phyloP scores from a whole-genome alignment of 2,329 filamentous ascomycete species.

The Ceratocystis lukuohia region DNA sequence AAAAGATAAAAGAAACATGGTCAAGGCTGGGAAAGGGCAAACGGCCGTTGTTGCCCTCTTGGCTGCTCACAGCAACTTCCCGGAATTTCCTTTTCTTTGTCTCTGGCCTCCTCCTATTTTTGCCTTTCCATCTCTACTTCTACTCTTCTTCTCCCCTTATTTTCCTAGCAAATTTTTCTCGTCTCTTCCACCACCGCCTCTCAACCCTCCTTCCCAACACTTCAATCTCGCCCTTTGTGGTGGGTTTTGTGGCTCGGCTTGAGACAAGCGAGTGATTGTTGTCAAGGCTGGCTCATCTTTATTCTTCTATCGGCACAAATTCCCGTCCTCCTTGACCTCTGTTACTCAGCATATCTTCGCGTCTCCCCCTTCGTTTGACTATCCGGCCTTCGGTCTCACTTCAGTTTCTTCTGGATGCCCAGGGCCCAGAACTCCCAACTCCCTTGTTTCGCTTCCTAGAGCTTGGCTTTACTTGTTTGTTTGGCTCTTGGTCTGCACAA shows the following conservation, averaged over 20 bases:
- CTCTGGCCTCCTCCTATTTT: slow-evolving; percentile 4
- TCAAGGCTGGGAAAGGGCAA: background rate
- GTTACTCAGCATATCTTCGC: background rate
- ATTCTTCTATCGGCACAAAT: no score
- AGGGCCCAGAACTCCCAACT: background rate
- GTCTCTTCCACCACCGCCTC: background rate
- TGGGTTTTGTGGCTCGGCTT: slow-evolving; percentile 12
- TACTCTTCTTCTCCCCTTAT: background rate
- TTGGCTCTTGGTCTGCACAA: background rate
- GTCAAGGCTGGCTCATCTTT: background rate
- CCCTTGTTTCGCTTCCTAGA: slow-evolving; percentile 12
- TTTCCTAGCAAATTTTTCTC: background rate
- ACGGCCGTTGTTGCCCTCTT: slow-evolving; percentile 8
- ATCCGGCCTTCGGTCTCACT: slow-evolving; percentile 4
- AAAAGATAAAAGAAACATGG: background rate
- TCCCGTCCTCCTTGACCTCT: background rate
- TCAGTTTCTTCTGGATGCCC: slow-evolving; percentile 1
- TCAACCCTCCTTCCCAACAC: slow-evolving; percentile 4
- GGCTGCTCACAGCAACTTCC: background rate
- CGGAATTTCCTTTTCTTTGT: background rate
- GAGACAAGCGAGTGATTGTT: background rate
- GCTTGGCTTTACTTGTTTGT: background rate
- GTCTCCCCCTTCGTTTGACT: slow-evolving; percentile 3
- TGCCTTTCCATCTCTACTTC: background rate
- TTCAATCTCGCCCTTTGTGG: slow-evolving; percentile 11